These are phyloP conservation scores for Williopsis jadinii DNA, from an alignment of 1,139 yeast species.

Conservation along the genomic window DNA sequence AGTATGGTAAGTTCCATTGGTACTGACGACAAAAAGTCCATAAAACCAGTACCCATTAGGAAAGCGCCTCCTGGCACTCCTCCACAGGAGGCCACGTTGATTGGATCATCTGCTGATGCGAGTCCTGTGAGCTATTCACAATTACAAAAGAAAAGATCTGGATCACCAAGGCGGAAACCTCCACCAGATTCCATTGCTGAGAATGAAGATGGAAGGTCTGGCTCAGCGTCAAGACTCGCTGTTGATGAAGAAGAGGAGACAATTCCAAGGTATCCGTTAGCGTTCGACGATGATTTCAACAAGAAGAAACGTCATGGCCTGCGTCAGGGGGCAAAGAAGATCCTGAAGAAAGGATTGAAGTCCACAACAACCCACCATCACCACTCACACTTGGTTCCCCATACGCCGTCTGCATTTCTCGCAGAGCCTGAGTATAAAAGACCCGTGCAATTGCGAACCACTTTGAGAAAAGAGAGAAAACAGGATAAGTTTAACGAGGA, in stretches of 20 bases:
- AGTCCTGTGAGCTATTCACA: too few relatives aligned
- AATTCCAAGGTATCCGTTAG: slow-evolving; percentile 21
- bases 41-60: slow-evolving; percentile 1
- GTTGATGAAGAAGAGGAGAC: slow-evolving; percentile 11
- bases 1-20: too few relatives aligned
- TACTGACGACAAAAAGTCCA: too few relatives aligned
- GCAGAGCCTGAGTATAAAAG: slow-evolving; percentile 5
- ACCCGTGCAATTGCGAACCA: slow-evolving; percentile 47
- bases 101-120: too few relatives aligned
- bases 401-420: slow-evolving; percentile 7
- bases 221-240: neutral
- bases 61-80: slow-evolving; percentile 16
- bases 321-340: slow-evolving; percentile 21
- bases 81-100: neutral
- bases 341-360: slow-evolving; percentile 20
- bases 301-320: slow-evolving; percentile 8
- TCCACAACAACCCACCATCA: slow-evolving; percentile 1
- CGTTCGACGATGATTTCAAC: slow-evolving; percentile 2
- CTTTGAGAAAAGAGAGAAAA: slow-evolving; percentile 58
- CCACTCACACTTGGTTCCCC: neutral
- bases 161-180: slow-evolving; percentile 20
- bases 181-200: slow-evolving; percentile 12
- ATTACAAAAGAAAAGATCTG: slow-evolving; percentile 1
- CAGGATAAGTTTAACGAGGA: slow-evolving; percentile 67
- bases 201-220: slow-evolving; percentile 1